A percentile compares a stretch with the other conserved stretches of the same genome.
These are phyloP conservation scores for Ogataea thermomethanolica DNA, from an alignment of 805 yeast species.

Conservation along the genomic window DNA sequence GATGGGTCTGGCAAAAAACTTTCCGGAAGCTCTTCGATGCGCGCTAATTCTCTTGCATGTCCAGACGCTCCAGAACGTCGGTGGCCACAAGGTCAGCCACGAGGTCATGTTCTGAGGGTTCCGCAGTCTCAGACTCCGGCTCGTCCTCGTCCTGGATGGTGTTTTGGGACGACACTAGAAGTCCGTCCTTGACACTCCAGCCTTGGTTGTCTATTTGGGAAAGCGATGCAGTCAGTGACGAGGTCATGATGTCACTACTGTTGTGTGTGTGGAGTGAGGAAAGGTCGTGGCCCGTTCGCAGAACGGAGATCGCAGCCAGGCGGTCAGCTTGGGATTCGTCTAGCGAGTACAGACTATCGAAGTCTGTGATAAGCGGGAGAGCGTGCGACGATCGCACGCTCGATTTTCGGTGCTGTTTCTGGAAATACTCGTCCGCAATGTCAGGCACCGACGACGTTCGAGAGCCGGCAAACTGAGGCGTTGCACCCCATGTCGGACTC, in stretches of 20 bases:
- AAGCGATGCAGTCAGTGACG: not conserved
- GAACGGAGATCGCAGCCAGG: no score
- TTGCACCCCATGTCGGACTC: constrained; percentile 3
- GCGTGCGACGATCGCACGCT: not conserved
- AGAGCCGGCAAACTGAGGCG: constrained; percentile 9
- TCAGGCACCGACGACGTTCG: constrained; percentile 19
- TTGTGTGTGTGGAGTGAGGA: constrained; percentile 2
- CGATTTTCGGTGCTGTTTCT: constrained; percentile 14
- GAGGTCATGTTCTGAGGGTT: constrained; percentile 9
- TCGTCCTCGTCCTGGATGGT: not conserved
- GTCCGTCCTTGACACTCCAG: constrained; percentile 19
- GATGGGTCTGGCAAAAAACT: constrained; percentile 4
- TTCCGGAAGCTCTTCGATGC: constrained; percentile 1
- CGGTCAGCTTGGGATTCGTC: constrained; percentile 1
- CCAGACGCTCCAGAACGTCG: constrained; percentile 22
- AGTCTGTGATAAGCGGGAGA: constrained; percentile 7
- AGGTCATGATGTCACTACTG: constrained; percentile 1
- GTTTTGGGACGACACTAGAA: constrained; percentile 1
- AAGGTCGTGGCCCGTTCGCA: not conserved
- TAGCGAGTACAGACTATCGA: constrained; percentile 17
- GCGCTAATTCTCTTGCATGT: constrained; percentile 1
- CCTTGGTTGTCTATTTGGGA: constrained; percentile 11
- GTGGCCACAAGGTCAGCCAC: constrained; percentile 23
- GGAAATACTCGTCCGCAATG: constrained; percentile 27
- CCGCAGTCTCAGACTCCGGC: not conserved